Percentiles rank a stretch among this genome's conserved stretches.
phyloP scores from a whole-genome alignment of 805 yeast species.

The Ogataea chonburiensis region DNA sequence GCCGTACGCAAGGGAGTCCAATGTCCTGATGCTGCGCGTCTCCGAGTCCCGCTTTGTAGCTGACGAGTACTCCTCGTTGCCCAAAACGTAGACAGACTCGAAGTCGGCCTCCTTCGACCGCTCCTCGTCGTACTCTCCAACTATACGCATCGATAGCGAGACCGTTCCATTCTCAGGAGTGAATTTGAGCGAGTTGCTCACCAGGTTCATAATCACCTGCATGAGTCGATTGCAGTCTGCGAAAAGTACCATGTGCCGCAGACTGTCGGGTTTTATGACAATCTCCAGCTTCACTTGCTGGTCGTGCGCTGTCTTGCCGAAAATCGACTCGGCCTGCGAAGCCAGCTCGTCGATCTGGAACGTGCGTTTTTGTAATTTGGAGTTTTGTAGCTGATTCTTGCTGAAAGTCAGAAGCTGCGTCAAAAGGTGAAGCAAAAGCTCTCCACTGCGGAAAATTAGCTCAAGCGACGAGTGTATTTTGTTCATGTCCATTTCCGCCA shows the following conservation, averaged over 20 bases:
- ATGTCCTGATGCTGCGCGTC: constrained; percentile 26
- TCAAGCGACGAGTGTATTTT: constrained; percentile 74
- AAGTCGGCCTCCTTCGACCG: constrained; percentile 42
- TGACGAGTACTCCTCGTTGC: constrained; percentile 5
- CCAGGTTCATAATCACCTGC: constrained; percentile 90
- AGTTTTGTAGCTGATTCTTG: constrained; percentile 82
- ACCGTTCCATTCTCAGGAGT: constrained; percentile 89
- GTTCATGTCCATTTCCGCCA: constrained; percentile 74
- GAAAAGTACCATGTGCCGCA: constrained; percentile 62
- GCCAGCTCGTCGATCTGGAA: constrained; percentile 81
- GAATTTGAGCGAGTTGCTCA: constrained; percentile 86
- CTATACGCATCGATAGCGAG: constrained; percentile 54
- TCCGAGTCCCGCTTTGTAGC: constrained; percentile 12
- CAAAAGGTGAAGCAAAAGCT: constrained; percentile 78
- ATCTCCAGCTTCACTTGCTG: constrained; percentile 70
- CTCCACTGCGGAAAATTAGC: constrained; percentile 88
- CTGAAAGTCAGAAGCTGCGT: constrained; percentile 90
- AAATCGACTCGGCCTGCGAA: constrained; percentile 80
- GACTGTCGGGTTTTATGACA: constrained; percentile 57
- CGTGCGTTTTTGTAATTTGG: constrained; percentile 78
- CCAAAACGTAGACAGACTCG: constrained; percentile 45
- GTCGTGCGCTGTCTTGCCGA: constrained; percentile 74
- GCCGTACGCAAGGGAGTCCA: constrained; percentile 36
- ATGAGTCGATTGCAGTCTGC: constrained; percentile 91
- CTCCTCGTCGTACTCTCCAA: constrained; percentile 68